Percentiles rank a stretch among this genome's conserved stretches.
phyloP scores from a whole-genome alignment of 257 asterid genomes.

The Nemophila menziesii region DNA sequence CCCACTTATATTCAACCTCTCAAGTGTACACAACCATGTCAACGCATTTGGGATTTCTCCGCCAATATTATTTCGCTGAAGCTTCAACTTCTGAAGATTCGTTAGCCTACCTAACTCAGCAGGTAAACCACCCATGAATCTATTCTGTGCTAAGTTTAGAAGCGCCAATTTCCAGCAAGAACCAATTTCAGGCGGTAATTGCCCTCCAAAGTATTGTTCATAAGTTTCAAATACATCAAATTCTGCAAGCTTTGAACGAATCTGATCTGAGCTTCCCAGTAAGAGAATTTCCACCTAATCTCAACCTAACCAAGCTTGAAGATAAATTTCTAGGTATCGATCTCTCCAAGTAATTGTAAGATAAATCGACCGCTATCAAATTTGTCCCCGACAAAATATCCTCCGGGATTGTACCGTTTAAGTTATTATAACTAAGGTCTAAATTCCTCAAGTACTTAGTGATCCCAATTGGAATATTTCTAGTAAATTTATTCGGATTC shows the following conservation, averaged over 20 bases:
- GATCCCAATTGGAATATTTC: constrained; percentile 45
- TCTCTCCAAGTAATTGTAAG: constrained; percentile 50
- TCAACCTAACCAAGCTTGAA: constrained; percentile 36
- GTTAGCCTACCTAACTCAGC: constrained; percentile 26
- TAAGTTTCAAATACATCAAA: constrained; percentile 54
- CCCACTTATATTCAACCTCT: constrained; percentile 44
- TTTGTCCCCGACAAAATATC: constrained; percentile 34
- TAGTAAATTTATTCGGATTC: constrained; percentile 38
- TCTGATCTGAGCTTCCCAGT: constrained; percentile 32
- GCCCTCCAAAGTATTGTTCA: constrained; percentile 41
- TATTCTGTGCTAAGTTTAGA: constrained; percentile 51
- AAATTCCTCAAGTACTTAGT: constrained; percentile 27
- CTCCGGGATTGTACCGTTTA: constrained; percentile 43
- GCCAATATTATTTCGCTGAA: constrained; percentile 36
- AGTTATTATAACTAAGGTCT: constrained; percentile 53
- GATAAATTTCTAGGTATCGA: constrained; percentile 35
- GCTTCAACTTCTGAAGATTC: constrained; percentile 48
- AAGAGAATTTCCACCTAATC: constrained; percentile 51
- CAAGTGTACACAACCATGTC: constrained; percentile 25
- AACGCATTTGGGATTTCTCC: constrained; percentile 48
- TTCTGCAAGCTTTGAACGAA: constrained; percentile 21
- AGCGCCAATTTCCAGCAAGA: constrained; percentile 35
- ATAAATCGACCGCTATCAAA: constrained; percentile 46
- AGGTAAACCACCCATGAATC: constrained; percentile 40
- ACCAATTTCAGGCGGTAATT: constrained; percentile 44